Evolutionary conservation across 2,329 filamentous ascomycete species (phyloP), one percentile per base, ranked within the genome.

Genomic region (Orbilia ellipsospora): DNA sequence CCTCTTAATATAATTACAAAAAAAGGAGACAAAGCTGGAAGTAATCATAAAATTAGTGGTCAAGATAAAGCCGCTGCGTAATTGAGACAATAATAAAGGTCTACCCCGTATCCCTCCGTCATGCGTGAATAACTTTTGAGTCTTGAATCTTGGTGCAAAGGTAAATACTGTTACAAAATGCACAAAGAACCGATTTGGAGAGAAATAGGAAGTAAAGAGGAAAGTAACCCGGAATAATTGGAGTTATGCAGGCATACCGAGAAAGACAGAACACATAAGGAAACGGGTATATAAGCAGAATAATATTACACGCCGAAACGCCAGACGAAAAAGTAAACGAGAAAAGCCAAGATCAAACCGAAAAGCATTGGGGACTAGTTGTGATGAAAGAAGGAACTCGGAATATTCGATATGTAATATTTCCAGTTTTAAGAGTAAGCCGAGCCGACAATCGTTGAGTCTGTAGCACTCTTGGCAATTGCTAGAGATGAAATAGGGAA

Each of bases 241-340:
- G 13, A 48, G 5, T 48, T 18, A 36, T 36, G 31, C 5, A 36
- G 10, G 31, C 31, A 36, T 36, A 12, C 31, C 15, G 50, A 55
- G 6, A 23, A 23, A 42, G n/a, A 44, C n/a, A 7, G 26, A 13
- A 36, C 42, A 67, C 44, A 20, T 36, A 48, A 44, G 28, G 42
- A 67, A 68, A 74, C 70, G 70, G 70, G 70, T 74, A 74, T 74
- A 74, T 74, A 63, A 74, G 56, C 50, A 67, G 50, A 52, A 48
- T 40, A 23, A 4, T 28, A 67, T 36, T 20, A 63, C 20, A 52
- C 70, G 70, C 70, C 70, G n/a, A 57, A 66, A 74, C 70, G 18
- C 70, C 70, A 44, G 26, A 23, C 51, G 16, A n/a, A 23, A 40
- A 67, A 52, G 2, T 23, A 10, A 15, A 16, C 48, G 42, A 42